Percentiles rank a stretch among this genome's conserved stretches.
These are phyloP conservation scores for Wickerhamiella lipophila DNA, from an alignment of 805 yeast species.

Conservation along the genomic window DNA sequence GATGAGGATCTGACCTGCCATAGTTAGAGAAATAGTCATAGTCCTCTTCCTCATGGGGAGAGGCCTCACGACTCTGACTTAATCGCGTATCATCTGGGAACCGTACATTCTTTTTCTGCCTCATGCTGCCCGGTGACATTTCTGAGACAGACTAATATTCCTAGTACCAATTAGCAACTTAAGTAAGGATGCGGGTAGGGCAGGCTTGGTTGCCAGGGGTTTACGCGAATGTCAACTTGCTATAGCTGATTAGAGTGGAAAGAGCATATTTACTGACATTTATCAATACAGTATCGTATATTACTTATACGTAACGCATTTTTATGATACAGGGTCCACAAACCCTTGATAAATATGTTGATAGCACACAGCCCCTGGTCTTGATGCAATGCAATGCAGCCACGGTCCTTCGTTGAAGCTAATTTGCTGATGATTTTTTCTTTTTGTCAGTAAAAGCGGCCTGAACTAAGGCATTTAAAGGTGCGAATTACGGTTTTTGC, in stretches of 20 bases:
- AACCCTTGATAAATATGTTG: not conserved
- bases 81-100: slow-evolving; percentile 5
- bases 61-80: slow-evolving; percentile 6
- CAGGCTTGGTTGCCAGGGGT: not conserved
- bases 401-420: not conserved
- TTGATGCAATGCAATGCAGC: slow-evolving; percentile 3
- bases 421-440: not conserved
- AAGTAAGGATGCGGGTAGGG: not conserved
- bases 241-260: too few relatives aligned
- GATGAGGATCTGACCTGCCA: not conserved
- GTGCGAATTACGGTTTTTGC: too few relatives aligned
- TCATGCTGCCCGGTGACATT: slow-evolving; percentile 5
- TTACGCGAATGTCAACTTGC: too few relatives aligned
- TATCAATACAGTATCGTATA: too few relatives aligned
- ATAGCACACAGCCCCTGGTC: not conserved
- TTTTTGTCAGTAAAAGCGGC: too few relatives aligned
- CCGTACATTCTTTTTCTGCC: slow-evolving; percentile 6
- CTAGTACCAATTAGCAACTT: not conserved
- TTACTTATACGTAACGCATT: too few relatives aligned
- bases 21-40: not conserved
- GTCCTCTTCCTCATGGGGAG: not conserved
- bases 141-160: not conserved
- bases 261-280: too few relatives aligned
- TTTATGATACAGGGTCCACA: too few relatives aligned
- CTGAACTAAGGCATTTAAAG: too few relatives aligned